Evolutionary conservation across 768 basidiomycete species (phyloP).

Genomic region (Saitozyma podzolica): DNA sequence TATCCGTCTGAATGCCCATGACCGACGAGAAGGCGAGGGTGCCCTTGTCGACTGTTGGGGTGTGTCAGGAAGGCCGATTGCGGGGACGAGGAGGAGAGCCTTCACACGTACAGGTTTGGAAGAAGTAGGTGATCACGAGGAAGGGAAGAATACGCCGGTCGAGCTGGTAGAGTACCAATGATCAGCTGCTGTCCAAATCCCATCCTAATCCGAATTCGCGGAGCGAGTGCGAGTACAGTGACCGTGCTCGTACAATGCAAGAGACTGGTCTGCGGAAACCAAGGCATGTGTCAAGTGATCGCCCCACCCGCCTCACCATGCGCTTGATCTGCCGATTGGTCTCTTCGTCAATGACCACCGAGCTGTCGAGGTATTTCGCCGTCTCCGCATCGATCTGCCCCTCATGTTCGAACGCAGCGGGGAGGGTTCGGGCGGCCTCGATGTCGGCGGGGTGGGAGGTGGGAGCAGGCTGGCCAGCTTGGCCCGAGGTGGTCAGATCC

Average conservation of each 20-base stretch:
- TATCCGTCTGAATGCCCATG: conserved; percentile 52
- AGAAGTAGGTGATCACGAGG: conserved; percentile 36
- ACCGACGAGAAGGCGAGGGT: conserved; percentile 42
- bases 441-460: neutral
- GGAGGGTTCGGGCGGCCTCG: conserved; percentile 6
- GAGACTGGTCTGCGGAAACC: no score
- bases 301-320: conserved; percentile 17
- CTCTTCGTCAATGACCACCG: conserved; percentile 30
- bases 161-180: conserved; percentile 13
- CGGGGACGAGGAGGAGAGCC: neutral
- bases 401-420: neutral
- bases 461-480: no score
- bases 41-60: conserved; percentile 31
- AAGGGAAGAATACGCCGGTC: conserved; percentile 30
- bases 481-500: no score
- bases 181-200: neutral
- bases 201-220: no score
- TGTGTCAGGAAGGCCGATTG: neutral
- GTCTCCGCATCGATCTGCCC: conserved; percentile 28
- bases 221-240: no score
- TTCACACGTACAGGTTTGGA: conserved; percentile 28
- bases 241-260: no score
- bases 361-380: conserved; percentile 34
- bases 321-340: conserved; percentile 28
- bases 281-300: no score